A percentile compares a stretch with the other conserved stretches of the same genome.
Evolutionary conservation across 495 filamentous ascomycete species (phyloP).

Genomic region (Thermothielavioides terrestris): DNA sequence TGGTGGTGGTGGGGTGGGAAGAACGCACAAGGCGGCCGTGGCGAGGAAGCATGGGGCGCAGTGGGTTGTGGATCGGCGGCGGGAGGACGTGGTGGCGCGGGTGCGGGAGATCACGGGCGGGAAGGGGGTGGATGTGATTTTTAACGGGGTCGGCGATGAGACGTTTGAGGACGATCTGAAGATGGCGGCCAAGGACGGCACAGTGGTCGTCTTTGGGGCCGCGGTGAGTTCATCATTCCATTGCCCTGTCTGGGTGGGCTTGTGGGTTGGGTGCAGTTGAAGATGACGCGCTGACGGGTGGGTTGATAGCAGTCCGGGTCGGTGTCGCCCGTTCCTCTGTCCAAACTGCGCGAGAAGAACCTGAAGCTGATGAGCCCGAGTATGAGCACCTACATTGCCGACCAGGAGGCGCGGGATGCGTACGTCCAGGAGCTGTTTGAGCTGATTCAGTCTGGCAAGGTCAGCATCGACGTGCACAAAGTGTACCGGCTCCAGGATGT

Average conservation of each 20-base stretch:
- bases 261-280: too few relatives aligned
- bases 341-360: conserved; percentile 67
- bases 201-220: conserved; percentile 81
- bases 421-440: conserved; percentile 69
- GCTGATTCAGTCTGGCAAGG: conserved; percentile 55
- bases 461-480: conserved; percentile 71
- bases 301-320: conserved; percentile 53
- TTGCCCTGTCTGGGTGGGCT: too few relatives aligned
- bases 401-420: conserved; percentile 63
- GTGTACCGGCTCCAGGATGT: conserved; percentile 75
- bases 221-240: conserved; percentile 41
- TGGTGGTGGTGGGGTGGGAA: too few relatives aligned
- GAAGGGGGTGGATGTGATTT: conserved; percentile 68
- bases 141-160: conserved; percentile 79
- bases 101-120: conserved; percentile 65
- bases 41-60: conserved; percentile 63
- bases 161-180: conserved; percentile 83
- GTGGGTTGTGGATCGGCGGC: conserved; percentile 61
- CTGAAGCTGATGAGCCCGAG: conserved; percentile 67
- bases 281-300: neutral
- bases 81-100: conserved; percentile 54
- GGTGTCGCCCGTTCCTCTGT: conserved; percentile 65
- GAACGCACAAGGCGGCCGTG: conserved; percentile 66
- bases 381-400: conserved; percentile 65
- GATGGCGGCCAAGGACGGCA: conserved; percentile 71